phyloP scores from a whole-genome alignment of 2,329 filamentous ascomycete genomes.

The Aspergillus hiratsukae region DNA sequence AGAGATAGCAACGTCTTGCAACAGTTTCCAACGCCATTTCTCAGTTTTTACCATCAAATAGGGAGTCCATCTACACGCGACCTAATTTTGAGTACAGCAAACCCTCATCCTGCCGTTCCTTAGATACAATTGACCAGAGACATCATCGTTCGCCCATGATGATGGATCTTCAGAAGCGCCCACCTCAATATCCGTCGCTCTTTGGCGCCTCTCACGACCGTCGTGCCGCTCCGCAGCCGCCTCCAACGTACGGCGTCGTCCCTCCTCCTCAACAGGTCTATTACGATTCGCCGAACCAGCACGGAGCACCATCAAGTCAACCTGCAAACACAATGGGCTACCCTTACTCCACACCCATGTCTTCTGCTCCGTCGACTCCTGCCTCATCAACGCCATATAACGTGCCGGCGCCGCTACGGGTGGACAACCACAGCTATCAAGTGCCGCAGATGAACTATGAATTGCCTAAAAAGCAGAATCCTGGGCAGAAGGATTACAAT shows the following conservation, averaged over 20 bases:
- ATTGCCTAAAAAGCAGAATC: conserved; percentile 17
- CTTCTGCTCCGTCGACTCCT: conserved; percentile 2
- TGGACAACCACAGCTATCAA: conserved; percentile 19
- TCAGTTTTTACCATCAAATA: not conserved
- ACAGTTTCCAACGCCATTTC: conserved; percentile 16
- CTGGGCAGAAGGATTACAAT: conserved; percentile 7
- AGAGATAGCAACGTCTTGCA: not conserved
- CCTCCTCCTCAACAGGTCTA: conserved; percentile 4
- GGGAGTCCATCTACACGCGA: not conserved
- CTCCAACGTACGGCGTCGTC: conserved; percentile 13
- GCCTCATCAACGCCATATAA: conserved; percentile 9
- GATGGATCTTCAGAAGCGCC: conserved; percentile 24
- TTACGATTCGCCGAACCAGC: conserved; percentile 7
- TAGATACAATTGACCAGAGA: not conserved
- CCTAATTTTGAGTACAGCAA: conserved; percentile 4
- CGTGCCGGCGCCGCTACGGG: conserved; percentile 20
- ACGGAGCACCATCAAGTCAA: conserved; percentile 12
- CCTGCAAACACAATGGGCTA: conserved; percentile 5
- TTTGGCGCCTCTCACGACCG: conserved; percentile 28
- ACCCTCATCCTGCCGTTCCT: not conserved
- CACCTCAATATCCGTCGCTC: conserved; percentile 24
- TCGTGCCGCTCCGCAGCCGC: conserved; percentile 17
- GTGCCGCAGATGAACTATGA: conserved; percentile 18
- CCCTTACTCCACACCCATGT: conserved; percentile 4
- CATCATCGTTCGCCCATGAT: conserved; percentile 10